Base-by-base conservation (phyloP, 1,284 basidiomycete species). In the Moniliella sp. region DNA sequence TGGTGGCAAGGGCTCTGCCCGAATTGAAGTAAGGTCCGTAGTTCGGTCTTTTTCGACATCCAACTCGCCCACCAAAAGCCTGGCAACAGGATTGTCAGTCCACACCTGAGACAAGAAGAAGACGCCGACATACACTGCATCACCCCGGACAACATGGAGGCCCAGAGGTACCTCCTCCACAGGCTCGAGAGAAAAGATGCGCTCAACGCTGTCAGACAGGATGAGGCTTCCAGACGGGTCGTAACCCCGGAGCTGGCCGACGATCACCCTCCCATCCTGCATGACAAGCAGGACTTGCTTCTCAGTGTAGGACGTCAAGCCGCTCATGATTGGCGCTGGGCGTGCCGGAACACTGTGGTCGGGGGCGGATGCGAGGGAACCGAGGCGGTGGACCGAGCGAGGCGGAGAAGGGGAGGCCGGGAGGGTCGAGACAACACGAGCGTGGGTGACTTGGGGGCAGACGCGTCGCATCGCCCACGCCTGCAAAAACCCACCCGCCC, bases 91-190 rank as follows among this genome's bases (percentile, higher is more conserved):
- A 12, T 4, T 5, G 5, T 2, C 8, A 23, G n/a, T 5, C 21
- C n/a, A 28, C 15, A 16, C 28, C 25, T 26, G n/a, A 25, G 16
- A 27, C 18, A 28, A 15, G 15, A 18, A n/a, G 17, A 10, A 30
- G 9, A 7, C 9, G 14, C 25, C 11, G 28, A 65, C 69, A 52
- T 41, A 93, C 88, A 91, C 84, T 68, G 88, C 86, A 57, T 97
- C 88, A 2, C 88, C 88, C 55, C 93, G 81, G 50, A 97, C 78
- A 45, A 99, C 74, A 62, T 97, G 97, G 29, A 97, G 66, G 1
- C 88, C 88, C n/a, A 97, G 66, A 0, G 82, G 78, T 8, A 88
- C 75, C 66, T 93, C 83, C 63, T 94, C 82, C 18, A 93, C 83
- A 11, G 97, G 86, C 2, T 36, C 14, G 17, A 33, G 19, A 35